Evolutionary conservation across 768 basidiomycete genomes (phyloP).

Genomic region (Antrodiella citrinella): DNA sequence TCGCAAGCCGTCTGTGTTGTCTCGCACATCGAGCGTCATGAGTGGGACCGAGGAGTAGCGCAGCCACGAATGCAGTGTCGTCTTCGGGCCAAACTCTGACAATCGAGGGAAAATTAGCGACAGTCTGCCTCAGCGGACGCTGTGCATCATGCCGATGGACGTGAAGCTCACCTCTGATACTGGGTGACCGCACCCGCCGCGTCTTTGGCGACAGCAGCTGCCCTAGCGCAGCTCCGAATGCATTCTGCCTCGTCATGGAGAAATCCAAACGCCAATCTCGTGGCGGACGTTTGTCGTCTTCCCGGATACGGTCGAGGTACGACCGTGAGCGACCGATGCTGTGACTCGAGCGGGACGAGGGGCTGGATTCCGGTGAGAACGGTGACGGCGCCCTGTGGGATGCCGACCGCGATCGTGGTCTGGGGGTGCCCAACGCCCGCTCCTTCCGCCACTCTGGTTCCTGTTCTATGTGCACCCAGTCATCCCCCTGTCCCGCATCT

Average conservation of each 20-base stretch:
- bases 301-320: constrained; percentile 1
- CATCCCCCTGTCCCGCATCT: background rate
- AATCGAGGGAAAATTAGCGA: background rate
- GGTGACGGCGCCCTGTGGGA: background rate
- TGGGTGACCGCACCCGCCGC: constrained; percentile 13
- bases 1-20: constrained; percentile 27
- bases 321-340: background rate
- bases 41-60: constrained; percentile 26
- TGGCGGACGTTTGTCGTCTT: constrained; percentile 18
- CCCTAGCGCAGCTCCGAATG: constrained; percentile 10
- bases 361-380: background rate
- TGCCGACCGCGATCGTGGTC: background rate
- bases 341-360: background rate
- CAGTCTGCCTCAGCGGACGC: background rate
- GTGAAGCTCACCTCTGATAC: constrained; percentile 10
- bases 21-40: constrained; percentile 44
- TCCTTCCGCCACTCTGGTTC: background rate
- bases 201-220: constrained; percentile 14
- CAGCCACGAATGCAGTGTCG: constrained; percentile 19
- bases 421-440: background rate
- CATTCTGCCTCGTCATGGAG: constrained; percentile 17
- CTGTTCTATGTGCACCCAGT: background rate
- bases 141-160: background rate
- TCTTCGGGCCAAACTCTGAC: constrained; percentile 7
- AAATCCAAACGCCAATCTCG: constrained; percentile 27